Percentiles rank a stretch among this genome's conserved stretches.
These are phyloP conservation scores for Bipolaris bicolor DNA, from an alignment of 2,329 filamentous ascomycete genomes.

Conservation along the genomic window DNA sequence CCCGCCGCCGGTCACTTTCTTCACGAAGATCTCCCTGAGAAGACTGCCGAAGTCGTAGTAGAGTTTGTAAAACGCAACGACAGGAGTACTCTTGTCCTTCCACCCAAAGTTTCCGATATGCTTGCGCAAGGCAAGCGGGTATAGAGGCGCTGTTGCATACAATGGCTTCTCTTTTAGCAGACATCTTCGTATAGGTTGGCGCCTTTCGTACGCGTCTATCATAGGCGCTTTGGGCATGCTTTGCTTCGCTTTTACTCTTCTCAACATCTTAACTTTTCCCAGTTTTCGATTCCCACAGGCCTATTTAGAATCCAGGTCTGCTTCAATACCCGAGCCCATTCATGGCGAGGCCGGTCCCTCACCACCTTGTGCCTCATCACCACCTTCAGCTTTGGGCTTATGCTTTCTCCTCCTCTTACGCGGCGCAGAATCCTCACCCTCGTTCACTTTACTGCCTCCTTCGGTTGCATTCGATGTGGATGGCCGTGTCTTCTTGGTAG, in stretches of 20 bases:
- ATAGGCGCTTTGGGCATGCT: conserved; percentile 1
- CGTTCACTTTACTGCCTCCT: conserved; percentile 9
- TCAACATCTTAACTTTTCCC: background rate
- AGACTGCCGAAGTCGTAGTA: conserved; percentile 81
- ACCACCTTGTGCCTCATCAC: conserved; percentile 18
- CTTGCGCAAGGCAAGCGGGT: conserved; percentile 59
- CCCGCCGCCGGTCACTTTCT: conserved; percentile 96
- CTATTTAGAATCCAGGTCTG: background rate
- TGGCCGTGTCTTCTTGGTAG: conserved; percentile 24
- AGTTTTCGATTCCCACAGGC: conserved; percentile 20
- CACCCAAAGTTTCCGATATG: conserved; percentile 77
- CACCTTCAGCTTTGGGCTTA: conserved; percentile 44
- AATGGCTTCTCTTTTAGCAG: background rate
- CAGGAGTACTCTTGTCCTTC: conserved; percentile 79
- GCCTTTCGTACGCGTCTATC: background rate
- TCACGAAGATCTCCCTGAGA: conserved; percentile 91
- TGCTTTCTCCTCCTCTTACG: conserved; percentile 50
- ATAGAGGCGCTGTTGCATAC: conserved; percentile 26
- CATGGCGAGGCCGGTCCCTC: conserved; percentile 31
- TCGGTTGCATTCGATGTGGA: conserved; percentile 18
- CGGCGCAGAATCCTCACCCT: conserved; percentile 34
- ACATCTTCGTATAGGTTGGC: background rate
- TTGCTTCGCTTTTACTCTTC: background rate
- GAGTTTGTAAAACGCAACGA: conserved; percentile 96
- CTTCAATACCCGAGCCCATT: conserved; percentile 6